Evolutionary conservation across 2,329 filamentous ascomycete species (phyloP).

Genomic region (Monilinia fructicola): DNA sequence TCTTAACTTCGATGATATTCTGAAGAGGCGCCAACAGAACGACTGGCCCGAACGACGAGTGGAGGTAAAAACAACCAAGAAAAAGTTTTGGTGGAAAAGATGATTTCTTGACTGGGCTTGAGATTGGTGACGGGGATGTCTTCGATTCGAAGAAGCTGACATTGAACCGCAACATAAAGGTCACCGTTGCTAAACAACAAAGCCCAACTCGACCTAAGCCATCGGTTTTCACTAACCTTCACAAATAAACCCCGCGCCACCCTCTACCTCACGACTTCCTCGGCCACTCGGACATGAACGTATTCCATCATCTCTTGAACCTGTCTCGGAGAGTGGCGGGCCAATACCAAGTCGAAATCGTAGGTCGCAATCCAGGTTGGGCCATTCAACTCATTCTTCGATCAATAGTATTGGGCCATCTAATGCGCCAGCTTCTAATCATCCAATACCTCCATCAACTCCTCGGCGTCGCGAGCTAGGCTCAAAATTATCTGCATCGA

Average conservation of each 20-base stretch:
- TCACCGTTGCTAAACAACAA: slow-evolving; percentile 68
- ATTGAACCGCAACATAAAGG: slow-evolving; percentile 86
- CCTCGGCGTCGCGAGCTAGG: slow-evolving; percentile 61
- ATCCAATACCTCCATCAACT: slow-evolving; percentile 56
- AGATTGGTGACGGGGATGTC: slow-evolving; percentile 79
- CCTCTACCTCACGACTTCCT: slow-evolving; percentile 69
- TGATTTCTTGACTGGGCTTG: slow-evolving; percentile 83
- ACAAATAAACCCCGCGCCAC: slow-evolving; percentile 68
- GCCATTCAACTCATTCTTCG: slow-evolving; percentile 69
- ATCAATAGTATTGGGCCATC: slow-evolving; percentile 62
- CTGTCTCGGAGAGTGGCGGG: slow-evolving; percentile 85
- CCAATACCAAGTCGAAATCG: slow-evolving; percentile 60
- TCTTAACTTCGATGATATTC: slow-evolving; percentile 75
- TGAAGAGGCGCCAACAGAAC: slow-evolving; percentile 68
- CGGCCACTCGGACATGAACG: slow-evolving; percentile 72
- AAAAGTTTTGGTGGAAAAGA: slow-evolving; percentile 49
- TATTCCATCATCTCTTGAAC: slow-evolving; percentile 76
- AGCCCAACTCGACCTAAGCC: slow-evolving; percentile 72
- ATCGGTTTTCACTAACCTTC: slow-evolving; percentile 82
- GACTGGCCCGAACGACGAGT: slow-evolving; percentile 53
- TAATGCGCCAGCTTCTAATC: slow-evolving; percentile 55
- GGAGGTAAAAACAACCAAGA: slow-evolving; percentile 42
- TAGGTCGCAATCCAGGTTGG: slow-evolving; percentile 65
- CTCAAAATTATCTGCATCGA: slow-evolving; percentile 54
- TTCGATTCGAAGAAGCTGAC: slow-evolving; percentile 80